A percentile compares a stretch with the other conserved stretches of the same genome.
These are phyloP conservation scores for Penicillium sp. DNA, from an alignment of 2,329 filamentous ascomycete species.

Conservation along the genomic window DNA sequence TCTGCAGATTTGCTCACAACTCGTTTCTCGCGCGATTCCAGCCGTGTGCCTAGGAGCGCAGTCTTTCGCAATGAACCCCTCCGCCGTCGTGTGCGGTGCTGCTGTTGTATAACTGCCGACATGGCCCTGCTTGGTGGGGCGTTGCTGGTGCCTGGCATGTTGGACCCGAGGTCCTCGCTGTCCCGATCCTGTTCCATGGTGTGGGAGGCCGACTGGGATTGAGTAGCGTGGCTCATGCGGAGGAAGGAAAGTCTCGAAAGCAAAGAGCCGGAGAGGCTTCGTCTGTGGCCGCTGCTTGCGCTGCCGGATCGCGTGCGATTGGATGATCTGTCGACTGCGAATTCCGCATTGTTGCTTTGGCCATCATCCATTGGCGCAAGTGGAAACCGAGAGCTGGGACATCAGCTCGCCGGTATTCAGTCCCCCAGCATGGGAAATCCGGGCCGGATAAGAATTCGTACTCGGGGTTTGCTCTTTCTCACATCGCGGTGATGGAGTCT, in stretches of 20 bases:
- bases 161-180: slow-evolving; percentile 26
- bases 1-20: slow-evolving; percentile 19
- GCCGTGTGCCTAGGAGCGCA: slow-evolving; percentile 63
- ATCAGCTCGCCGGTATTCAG: slow-evolving; percentile 22
- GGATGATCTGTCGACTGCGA: slow-evolving; percentile 23
- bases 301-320: slow-evolving; percentile 31
- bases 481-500: not conserved
- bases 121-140: slow-evolving; percentile 42
- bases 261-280: slow-evolving; percentile 59
- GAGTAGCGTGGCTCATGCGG: slow-evolving; percentile 43
- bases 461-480: not conserved
- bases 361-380: slow-evolving; percentile 36
- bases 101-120: slow-evolving; percentile 45
- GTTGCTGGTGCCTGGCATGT: slow-evolving; percentile 18
- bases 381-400: slow-evolving; percentile 18
- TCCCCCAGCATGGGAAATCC: slow-evolving; percentile 9
- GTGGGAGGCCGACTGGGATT: slow-evolving; percentile 32
- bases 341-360: slow-evolving; percentile 23
- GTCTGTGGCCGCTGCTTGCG: slow-evolving; percentile 43
- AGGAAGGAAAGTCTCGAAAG: slow-evolving; percentile 67
- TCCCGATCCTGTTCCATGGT: slow-evolving; percentile 23
- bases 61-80: slow-evolving; percentile 84
- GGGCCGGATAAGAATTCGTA: not conserved
- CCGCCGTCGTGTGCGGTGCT: slow-evolving; percentile 60
- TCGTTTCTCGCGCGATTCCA: slow-evolving; percentile 35